A percentile compares a stretch with the other conserved stretches of the same genome.
These are phyloP conservation scores for Phylloporus arenicola DNA, from an alignment of 768 basidiomycete genomes.

Conservation along the genomic window DNA sequence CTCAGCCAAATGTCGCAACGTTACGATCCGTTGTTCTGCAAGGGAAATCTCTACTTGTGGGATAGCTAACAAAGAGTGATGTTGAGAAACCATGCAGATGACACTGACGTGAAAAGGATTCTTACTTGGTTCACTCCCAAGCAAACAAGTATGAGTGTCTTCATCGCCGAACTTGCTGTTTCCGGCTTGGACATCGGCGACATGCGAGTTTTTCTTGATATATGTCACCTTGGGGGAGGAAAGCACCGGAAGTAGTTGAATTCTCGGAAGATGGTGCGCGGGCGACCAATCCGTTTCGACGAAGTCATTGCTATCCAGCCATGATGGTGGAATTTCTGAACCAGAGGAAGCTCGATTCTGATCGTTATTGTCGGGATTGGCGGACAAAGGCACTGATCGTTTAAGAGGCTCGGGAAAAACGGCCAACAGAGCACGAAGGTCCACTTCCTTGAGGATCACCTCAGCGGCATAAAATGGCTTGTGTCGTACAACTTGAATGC, in stretches of 20 bases:
- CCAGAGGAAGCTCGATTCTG: slow-evolving; percentile 25
- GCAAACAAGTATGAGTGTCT: slow-evolving; percentile 72
- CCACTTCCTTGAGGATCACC: slow-evolving; percentile 69
- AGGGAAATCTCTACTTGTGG: slow-evolving; percentile 60
- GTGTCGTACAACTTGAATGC: slow-evolving; percentile 57
- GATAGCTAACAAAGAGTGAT: slow-evolving; percentile 40
- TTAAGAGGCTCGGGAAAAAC: slow-evolving; percentile 72
- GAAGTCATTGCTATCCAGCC: slow-evolving; percentile 81
- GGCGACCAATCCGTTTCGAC: slow-evolving; percentile 66
- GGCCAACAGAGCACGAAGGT: slow-evolving; percentile 74
- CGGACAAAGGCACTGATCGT: slow-evolving; percentile 45
- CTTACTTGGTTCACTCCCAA: slow-evolving; percentile 69
- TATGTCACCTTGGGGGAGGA: slow-evolving; percentile 80
- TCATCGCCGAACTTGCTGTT: slow-evolving; percentile 84
- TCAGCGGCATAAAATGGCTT: slow-evolving; percentile 89
- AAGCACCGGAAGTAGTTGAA: slow-evolving; percentile 70
- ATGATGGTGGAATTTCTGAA: slow-evolving; percentile 43
- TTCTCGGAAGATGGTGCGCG: slow-evolving; percentile 45
- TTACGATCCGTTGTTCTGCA: slow-evolving; percentile 47
- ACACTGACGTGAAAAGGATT: slow-evolving; percentile 1
- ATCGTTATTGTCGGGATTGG: slow-evolving; percentile 42
- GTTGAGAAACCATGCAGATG: slow-evolving; percentile 3
- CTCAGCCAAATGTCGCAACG: slow-evolving; percentile 33
- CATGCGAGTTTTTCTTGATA: slow-evolving; percentile 55
- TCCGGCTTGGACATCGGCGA: slow-evolving; percentile 37